A percentile compares a stretch with the other conserved stretches of the same genome.
Evolutionary conservation across 2,329 filamentous ascomycete species (phyloP).

Genomic region (Colletotrichum tamarilloi): DNA sequence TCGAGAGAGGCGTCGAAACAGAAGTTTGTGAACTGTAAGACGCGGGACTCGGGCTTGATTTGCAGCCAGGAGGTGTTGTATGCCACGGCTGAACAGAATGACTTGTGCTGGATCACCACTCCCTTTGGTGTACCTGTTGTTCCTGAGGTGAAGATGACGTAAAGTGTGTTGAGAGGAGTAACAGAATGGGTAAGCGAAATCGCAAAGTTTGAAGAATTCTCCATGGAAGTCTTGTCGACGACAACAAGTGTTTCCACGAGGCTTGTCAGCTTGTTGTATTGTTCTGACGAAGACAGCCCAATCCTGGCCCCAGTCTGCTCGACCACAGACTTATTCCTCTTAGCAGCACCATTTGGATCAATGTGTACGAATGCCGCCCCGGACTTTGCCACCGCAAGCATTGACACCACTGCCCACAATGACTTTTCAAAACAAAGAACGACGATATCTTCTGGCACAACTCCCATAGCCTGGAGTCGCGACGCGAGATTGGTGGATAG

Average conservation of each 20-base stretch:
- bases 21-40: slow-evolving; percentile 60
- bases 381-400: slow-evolving; percentile 45
- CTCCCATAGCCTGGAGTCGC: slow-evolving; percentile 31
- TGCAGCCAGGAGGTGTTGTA: slow-evolving; percentile 23
- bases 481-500: slow-evolving; percentile 35
- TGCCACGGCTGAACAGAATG: slow-evolving; percentile 39
- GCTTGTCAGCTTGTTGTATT: neutral
- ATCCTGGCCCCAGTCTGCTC: slow-evolving; percentile 9
- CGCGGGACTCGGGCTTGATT: neutral
- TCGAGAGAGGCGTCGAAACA: slow-evolving; percentile 64
- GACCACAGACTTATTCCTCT: slow-evolving; percentile 19
- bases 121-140: slow-evolving; percentile 64
- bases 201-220: neutral
- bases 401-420: slow-evolving; percentile 40
- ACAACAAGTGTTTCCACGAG: neutral
- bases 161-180: slow-evolving; percentile 24
- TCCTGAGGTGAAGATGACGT: slow-evolving; percentile 64
- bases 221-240: neutral
- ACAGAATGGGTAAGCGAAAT: neutral
- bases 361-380: slow-evolving; percentile 46
- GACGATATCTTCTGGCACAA: slow-evolving; percentile 37
- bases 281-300: slow-evolving; percentile 5
- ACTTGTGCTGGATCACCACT: slow-evolving; percentile 50
- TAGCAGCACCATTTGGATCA: slow-evolving; percentile 35
- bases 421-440: slow-evolving; percentile 45